Base-by-base conservation (phyloP, 176 grass and related monocot species). In the Oryza brachyantha region DNA sequence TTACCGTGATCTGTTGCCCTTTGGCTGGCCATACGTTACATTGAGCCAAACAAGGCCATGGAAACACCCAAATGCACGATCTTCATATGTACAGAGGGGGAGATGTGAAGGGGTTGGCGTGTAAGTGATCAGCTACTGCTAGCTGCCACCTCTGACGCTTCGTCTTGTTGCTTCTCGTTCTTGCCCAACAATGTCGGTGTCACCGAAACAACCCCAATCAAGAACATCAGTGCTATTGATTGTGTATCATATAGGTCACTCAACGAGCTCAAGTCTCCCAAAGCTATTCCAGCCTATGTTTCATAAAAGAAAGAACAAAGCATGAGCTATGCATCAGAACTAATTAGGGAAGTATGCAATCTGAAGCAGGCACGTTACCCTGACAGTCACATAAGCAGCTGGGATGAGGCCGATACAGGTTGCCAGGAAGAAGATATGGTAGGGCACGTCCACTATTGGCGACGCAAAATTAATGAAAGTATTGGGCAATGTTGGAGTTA, bases 381-480 rank as follows among this genome's bases (percentile, higher is more conserved):
- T 86, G 40, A 99, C 96, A 4, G 96, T 93, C 27, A 99, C 87
- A 48, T 99, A 99, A 50, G 96, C 87, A 60, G 96, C 92, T 25
- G 96, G 96, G 61, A 93, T 89, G 35, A 99, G 83, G 64, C 96
- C 96, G 83, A 99, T 88, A 29, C 91, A 66, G n/a, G 96, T 99
- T 73, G 80, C 96, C 81, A 93, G 43, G 61, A 99, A 64, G 73
- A 99, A 99, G 41, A 80, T 99, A 84, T 91, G 96, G 61, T 91
- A 99, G 24, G 96, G 96, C 22, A 99, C 96, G 37, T 99, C 88
- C 32, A 99, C 96, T 72, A 99, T 99, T 14, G 96, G 96, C 7
- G 96, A 99, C 68, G 96, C 96, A 21, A 99, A 81, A 82, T 99
- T 99, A 57, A 99, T 99, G 83, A 99, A 99, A 22, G 96, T 99